phyloP scores from a whole-genome alignment of 768 basidiomycete genomes.

The Pleurotus platypus region DNA sequence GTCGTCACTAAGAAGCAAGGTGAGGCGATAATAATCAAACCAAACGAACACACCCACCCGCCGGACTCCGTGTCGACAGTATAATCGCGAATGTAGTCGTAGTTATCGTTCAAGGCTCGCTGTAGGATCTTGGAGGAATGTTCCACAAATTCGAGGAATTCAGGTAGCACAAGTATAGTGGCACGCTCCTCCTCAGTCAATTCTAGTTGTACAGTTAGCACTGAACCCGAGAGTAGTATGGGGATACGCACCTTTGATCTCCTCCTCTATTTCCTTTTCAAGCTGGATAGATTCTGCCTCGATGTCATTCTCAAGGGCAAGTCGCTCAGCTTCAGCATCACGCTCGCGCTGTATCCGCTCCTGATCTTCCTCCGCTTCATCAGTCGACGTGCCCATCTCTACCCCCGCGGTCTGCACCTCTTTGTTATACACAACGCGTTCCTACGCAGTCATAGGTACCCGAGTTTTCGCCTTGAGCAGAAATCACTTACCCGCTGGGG shows the following conservation, averaged over 20 bases:
- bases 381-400: constrained; percentile 47
- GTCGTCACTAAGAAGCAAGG: constrained; percentile 59
- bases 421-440: constrained; percentile 81
- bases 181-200: constrained; percentile 83
- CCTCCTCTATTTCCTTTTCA: constrained; percentile 83
- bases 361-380: constrained; percentile 72
- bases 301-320: constrained; percentile 69
- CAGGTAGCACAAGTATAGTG: constrained; percentile 80
- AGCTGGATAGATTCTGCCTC: constrained; percentile 82
- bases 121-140: constrained; percentile 94
- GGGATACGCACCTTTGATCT: constrained; percentile 61
- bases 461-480: neutral
- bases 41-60: constrained; percentile 48
- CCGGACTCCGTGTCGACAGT: constrained; percentile 84
- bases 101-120: constrained; percentile 89
- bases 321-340: constrained; percentile 66
- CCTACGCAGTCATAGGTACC: constrained; percentile 33
- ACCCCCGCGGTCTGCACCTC: constrained; percentile 75
- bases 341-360: constrained; percentile 65
- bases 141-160: constrained; percentile 92
- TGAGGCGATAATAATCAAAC: neutral
- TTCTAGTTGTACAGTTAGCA: constrained; percentile 40
- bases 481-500: constrained; percentile 67
- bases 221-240: neutral
- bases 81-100: constrained; percentile 97